phyloP scores from a whole-genome alignment of 306 rosid genomes.

The Lathyrus oleraceus region DNA sequence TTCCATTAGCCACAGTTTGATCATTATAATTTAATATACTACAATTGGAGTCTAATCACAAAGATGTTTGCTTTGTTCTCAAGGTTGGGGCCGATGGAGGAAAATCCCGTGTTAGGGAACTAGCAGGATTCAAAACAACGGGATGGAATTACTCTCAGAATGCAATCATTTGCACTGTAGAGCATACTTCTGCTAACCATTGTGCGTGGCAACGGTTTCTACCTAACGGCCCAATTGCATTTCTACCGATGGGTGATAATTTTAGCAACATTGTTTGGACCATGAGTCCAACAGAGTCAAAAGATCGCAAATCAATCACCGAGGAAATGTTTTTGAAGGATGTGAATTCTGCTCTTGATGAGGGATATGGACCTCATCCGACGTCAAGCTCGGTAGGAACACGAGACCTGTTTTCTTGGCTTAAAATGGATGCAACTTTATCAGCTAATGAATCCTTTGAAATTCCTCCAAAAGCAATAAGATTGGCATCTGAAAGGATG shows the following conservation, averaged over 20 bases:
- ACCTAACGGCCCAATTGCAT: conserved; percentile 90
- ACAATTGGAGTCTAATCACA: conserved; percentile 23
- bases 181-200: conserved; percentile 62
- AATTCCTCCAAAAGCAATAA: conserved; percentile 75
- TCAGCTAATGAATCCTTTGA: conserved; percentile 65
- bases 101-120: conserved; percentile 81
- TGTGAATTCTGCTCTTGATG: conserved; percentile 68
- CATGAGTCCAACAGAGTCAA: conserved; percentile 79
- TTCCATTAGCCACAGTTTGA: conserved; percentile 24
- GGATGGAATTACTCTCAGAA: conserved; percentile 96
- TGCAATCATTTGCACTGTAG: conserved; percentile 88
- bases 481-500: conserved; percentile 76
- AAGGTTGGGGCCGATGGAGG: conserved; percentile 99
- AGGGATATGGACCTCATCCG: conserved; percentile 80
- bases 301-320: conserved; percentile 49
- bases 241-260: conserved; percentile 81
- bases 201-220: conserved; percentile 96
- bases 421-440: conserved; percentile 45
- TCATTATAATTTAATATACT: conserved; percentile 23
- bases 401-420: conserved; percentile 70
- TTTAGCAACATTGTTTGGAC: conserved; percentile 96
- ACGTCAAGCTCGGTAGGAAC: conserved; percentile 47
- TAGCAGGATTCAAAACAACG: conserved; percentile 76
- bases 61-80: conserved; percentile 34
- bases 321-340: conserved; percentile 68